Evolutionary conservation across 495 filamentous ascomycete genomes (phyloP).

Genomic region (Tuber aestivum): DNA sequence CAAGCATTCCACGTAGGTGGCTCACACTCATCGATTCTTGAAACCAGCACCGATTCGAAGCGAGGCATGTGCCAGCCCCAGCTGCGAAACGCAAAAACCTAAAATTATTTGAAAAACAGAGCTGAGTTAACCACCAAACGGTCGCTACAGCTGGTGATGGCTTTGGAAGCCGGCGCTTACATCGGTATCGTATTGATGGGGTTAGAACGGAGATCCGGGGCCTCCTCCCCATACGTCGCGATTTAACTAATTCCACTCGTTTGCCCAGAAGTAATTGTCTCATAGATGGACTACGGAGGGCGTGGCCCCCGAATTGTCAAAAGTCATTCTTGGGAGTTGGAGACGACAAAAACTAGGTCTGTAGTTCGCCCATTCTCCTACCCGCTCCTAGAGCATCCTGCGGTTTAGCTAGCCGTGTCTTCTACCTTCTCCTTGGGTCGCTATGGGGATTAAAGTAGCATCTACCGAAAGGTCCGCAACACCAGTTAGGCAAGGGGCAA

Average conservation of each 20-base stretch:
- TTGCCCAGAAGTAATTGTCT: conserved; percentile 31
- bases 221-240: neutral
- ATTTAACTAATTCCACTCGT: neutral
- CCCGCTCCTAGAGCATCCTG: neutral
- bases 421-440: neutral
- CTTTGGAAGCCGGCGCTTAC: conserved; percentile 22
- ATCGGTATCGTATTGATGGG: conserved; percentile 18
- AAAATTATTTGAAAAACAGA: conserved; percentile 24
- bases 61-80: conserved; percentile 15
- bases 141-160: conserved; percentile 34
- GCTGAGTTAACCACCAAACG: conserved; percentile 37
- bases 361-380: neutral
- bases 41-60: neutral
- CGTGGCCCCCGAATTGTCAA: conserved; percentile 26
- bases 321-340: conserved; percentile 28
- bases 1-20: conserved; percentile 25
- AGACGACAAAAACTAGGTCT: conserved; percentile 22
- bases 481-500: neutral
- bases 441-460: neutral
- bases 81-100: conserved; percentile 28
- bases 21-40: neutral
- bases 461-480: neutral
- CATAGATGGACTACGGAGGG: conserved; percentile 29
- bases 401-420: neutral
- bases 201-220: conserved; percentile 12